Conservation (phyloP, 345 rosid species). For the Eucalyptus cloeziana region DNA sequence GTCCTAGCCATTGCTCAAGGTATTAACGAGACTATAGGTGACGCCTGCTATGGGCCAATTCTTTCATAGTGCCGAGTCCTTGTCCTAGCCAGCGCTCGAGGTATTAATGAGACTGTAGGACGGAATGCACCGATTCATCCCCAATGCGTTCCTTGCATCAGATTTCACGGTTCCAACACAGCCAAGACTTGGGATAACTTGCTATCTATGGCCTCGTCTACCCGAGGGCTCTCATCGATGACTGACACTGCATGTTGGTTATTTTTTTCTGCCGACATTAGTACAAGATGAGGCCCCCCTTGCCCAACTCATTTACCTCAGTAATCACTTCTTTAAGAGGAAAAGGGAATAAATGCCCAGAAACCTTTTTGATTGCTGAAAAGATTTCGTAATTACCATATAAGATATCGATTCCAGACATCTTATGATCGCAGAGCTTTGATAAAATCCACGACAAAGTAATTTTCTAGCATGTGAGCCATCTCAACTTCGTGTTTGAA, state of each 20-base stretch:
- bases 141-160: not conserved
- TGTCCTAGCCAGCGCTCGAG: not conserved
- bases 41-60: not conserved
- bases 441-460: not conserved
- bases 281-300: not conserved
- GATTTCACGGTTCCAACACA: not conserved
- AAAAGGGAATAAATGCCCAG: not conserved
- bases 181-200: not conserved
- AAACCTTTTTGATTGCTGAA: not conserved
- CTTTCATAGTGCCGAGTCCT: not conserved
- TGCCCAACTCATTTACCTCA: not conserved
- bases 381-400: not conserved
- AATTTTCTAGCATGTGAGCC: not conserved
- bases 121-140: not conserved
- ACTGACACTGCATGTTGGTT: not conserved
- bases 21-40: not conserved
- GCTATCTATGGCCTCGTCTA: not conserved
- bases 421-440: not conserved
- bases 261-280: not conserved
- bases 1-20: not conserved
- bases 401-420: not conserved
- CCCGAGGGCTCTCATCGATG: not conserved
- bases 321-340: not conserved
- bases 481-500: not conserved
- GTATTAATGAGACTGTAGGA: not conserved